Evolutionary conservation across 495 filamentous ascomycete genomes (phyloP).

Genomic region (Parachaetomium inaequale): DNA sequence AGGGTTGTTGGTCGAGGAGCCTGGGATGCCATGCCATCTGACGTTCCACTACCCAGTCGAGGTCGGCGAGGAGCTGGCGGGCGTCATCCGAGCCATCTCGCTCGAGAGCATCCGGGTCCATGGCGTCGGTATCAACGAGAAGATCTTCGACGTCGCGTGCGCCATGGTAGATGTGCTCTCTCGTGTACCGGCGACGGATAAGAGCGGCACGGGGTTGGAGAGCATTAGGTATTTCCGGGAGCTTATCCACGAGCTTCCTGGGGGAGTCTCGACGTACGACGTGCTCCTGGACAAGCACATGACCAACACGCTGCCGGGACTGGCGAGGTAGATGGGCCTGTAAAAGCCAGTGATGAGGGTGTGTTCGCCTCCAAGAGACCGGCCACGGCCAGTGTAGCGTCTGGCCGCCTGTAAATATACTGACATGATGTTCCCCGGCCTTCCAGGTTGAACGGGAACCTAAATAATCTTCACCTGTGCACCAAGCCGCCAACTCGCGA

Average conservation of each 20-base stretch:
- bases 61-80: constrained; percentile 39
- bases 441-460: no score
- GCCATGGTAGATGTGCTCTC: constrained; percentile 54
- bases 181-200: constrained; percentile 22
- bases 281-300: constrained; percentile 3
- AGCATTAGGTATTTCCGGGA: neutral
- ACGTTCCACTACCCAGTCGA: constrained; percentile 11
- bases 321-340: neutral
- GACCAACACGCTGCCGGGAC: neutral
- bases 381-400: no score
- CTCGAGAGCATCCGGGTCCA: constrained; percentile 56
- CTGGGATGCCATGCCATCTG: neutral
- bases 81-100: constrained; percentile 51
- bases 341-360: no score
- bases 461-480: no score
- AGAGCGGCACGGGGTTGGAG: neutral
- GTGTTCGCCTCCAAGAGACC: no score
- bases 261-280: constrained; percentile 3
- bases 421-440: no score
- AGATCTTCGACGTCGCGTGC: constrained; percentile 55
- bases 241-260: constrained; percentile 1
- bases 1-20: constrained; percentile 36
- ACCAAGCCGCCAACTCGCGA: no score
- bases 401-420: no score
- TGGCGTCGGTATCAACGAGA: constrained; percentile 58